Conservation (phyloP, 805 yeast genomes). For the Ascoidea rubescens region DNA sequence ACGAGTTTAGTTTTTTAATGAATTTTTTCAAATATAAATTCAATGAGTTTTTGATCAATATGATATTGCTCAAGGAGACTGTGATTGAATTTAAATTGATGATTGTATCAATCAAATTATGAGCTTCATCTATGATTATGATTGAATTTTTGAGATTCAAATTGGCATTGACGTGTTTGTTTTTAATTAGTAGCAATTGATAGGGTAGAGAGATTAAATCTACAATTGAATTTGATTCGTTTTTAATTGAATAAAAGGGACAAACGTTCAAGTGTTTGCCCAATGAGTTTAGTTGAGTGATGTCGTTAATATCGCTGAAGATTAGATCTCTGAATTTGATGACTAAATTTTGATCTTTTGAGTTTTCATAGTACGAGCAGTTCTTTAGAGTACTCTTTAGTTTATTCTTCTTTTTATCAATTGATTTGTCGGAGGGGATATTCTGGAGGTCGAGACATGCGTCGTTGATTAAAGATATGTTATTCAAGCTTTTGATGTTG, state of each 20-base stretch:
- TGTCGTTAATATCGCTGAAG: constrained; percentile 34
- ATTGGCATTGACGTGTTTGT: constrained; percentile 26
- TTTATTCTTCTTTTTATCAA: constrained; percentile 2
- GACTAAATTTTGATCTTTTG: constrained; percentile 13
- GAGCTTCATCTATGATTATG: constrained; percentile 86
- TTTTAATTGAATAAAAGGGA: constrained; percentile 70
- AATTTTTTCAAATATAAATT: constrained; percentile 45
- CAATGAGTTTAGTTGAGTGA: constrained; percentile 56
- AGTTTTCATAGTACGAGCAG: constrained; percentile 29
- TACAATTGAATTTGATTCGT: constrained; percentile 30
- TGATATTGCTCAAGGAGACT: constrained; percentile 36
- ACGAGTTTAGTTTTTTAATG: constrained; percentile 47
- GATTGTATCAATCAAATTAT: constrained; percentile 69
- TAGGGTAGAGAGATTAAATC: constrained; percentile 82
- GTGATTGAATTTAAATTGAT: constrained; percentile 52
- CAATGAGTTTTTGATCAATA: constrained; percentile 31
- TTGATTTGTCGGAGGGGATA: constrained; percentile 13
- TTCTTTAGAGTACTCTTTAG: constrained; percentile 8
- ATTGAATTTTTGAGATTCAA: constrained; percentile 49
- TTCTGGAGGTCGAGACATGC: constrained; percentile 64
- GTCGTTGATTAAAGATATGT: constrained; percentile 53
- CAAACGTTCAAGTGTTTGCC: constrained; percentile 51
- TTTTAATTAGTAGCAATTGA: constrained; percentile 44
- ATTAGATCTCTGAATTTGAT: constrained; percentile 33
- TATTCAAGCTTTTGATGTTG: constrained; percentile 33